phyloP scores from a whole-genome alignment of 2,329 filamentous ascomycete species.

The Cladosporium sphaerospermum region DNA sequence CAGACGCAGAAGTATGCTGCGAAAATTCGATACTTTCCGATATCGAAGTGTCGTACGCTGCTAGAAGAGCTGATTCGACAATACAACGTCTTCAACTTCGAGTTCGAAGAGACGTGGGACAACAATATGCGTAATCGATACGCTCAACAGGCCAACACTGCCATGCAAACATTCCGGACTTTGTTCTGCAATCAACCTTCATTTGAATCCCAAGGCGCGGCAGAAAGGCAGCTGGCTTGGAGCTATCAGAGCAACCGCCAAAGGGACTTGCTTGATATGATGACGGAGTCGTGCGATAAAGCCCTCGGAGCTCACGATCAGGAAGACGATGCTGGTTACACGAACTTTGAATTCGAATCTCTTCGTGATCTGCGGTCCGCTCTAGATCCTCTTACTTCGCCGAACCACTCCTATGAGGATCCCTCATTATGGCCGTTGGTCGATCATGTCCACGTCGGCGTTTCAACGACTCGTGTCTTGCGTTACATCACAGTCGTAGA shows the following conservation, averaged over 20 bases:
- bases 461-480: constrained; percentile 7
- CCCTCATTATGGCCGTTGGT: constrained; percentile 16
- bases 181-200: constrained; percentile 14
- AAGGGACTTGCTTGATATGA: neutral
- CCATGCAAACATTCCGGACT: constrained; percentile 8
- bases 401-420: neutral
- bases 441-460: constrained; percentile 10
- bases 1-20: constrained; percentile 16
- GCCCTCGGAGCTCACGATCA: neutral
- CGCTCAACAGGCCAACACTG: constrained; percentile 1
- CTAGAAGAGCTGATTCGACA: constrained; percentile 10
- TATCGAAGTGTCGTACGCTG: constrained; percentile 5
- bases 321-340: neutral
- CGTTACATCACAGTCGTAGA: constrained; percentile 11
- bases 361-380: neutral
- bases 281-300: neutral
- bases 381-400: constrained; percentile 6
- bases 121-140: constrained; percentile 6
- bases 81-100: constrained; percentile 14
- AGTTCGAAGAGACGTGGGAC: constrained; percentile 15
- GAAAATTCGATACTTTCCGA: constrained; percentile 14
- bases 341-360: neutral
- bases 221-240: neutral
- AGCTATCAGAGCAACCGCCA: neutral
- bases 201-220: neutral